These are phyloP conservation scores for Pseudonectria foliicola DNA, from an alignment of 2,329 filamentous ascomycete genomes.

Conservation along the genomic window DNA sequence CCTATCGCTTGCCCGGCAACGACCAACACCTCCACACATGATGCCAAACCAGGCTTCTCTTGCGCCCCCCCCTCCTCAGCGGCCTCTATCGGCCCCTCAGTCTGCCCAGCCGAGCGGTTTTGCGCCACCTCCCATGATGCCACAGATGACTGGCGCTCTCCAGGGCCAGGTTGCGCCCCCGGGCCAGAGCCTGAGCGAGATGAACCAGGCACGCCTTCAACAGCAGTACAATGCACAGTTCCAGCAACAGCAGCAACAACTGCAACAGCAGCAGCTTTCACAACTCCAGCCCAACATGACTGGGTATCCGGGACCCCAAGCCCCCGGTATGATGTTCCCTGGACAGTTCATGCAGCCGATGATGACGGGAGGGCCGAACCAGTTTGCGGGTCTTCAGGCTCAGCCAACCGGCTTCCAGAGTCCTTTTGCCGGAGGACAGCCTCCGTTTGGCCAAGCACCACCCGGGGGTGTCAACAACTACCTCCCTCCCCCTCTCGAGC, in stretches of 20 bases:
- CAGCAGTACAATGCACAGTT: slow-evolving; percentile 49
- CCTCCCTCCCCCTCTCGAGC: slow-evolving; percentile 53
- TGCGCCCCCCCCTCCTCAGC: slow-evolving; percentile 67
- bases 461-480: slow-evolving; percentile 47
- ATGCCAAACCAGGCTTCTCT: slow-evolving; percentile 55
- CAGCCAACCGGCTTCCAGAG: slow-evolving; percentile 58
- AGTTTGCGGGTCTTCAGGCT: slow-evolving; percentile 44
- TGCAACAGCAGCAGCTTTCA: slow-evolving; percentile 31
- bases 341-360: slow-evolving; percentile 40
- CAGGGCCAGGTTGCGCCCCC: slow-evolving; percentile 59
- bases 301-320: slow-evolving; percentile 27
- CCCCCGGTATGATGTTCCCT: slow-evolving; percentile 30
- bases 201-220: slow-evolving; percentile 60
- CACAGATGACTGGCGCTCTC: slow-evolving; percentile 71
- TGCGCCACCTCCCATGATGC: slow-evolving; percentile 65
- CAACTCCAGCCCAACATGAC: slow-evolving; percentile 32
- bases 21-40: slow-evolving; percentile 63
- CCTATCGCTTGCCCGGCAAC: slow-evolving; percentile 44
- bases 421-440: slow-evolving; percentile 40
- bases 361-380: slow-evolving; percentile 39
- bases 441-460: slow-evolving; percentile 36
- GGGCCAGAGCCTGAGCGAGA: slow-evolving; percentile 70
- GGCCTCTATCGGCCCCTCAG: slow-evolving; percentile 82
- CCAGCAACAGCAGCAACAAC: slow-evolving; percentile 31
- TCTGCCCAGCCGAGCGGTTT: slow-evolving; percentile 70